A percentile compares a stretch with the other conserved stretches of the same genome.
These are phyloP conservation scores for Tetrapisispora pingtungensis DNA, from an alignment of 805 yeast species.

Conservation along the genomic window DNA sequence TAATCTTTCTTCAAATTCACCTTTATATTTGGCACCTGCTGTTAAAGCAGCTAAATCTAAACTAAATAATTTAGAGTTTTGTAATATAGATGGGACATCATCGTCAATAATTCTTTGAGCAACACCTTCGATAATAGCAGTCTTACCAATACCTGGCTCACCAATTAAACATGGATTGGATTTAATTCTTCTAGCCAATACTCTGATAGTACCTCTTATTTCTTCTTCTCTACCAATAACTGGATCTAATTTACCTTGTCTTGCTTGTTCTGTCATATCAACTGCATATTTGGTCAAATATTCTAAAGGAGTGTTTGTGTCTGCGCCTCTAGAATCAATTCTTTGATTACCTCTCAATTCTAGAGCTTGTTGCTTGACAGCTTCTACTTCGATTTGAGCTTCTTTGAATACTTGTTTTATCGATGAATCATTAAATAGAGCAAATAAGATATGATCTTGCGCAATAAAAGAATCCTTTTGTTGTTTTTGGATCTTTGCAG, in stretches of 20 bases:
- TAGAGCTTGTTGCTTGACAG: slow-evolving; percentile 66
- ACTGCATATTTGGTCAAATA: slow-evolving; percentile 83
- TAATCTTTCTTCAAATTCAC: slow-evolving; percentile 96
- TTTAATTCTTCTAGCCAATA: slow-evolving; percentile 92
- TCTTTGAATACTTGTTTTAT: slow-evolving; percentile 67
- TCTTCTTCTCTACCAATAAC: slow-evolving; percentile 99
- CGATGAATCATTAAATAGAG: slow-evolving; percentile 69
- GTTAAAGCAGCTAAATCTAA: slow-evolving; percentile 92
- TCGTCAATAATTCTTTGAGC: slow-evolving; percentile 94
- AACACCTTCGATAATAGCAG: slow-evolving; percentile 96
- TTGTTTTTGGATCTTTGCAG: slow-evolving; percentile 67
- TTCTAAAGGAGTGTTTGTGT: slow-evolving; percentile 75
- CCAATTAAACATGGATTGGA: slow-evolving; percentile 95
- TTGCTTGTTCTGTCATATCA: slow-evolving; percentile 87
- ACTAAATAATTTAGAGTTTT: slow-evolving; percentile 71
- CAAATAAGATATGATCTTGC: slow-evolving; percentile 85
- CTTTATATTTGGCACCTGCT: slow-evolving; percentile 98
- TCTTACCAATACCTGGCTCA: slow-evolving; percentile 99
- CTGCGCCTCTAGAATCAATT: slow-evolving; percentile 91
- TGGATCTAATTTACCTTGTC: slow-evolving; percentile 92
- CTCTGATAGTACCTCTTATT: slow-evolving; percentile 88
- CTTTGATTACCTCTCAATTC: slow-evolving; percentile 81
- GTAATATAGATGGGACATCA: slow-evolving; percentile 85
- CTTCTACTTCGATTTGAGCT: slow-evolving; percentile 53
- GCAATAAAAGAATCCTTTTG: slow-evolving; percentile 90